These are phyloP conservation scores for Waitea zeae DNA, from an alignment of 1,284 basidiomycete genomes.

Conservation along the genomic window DNA sequence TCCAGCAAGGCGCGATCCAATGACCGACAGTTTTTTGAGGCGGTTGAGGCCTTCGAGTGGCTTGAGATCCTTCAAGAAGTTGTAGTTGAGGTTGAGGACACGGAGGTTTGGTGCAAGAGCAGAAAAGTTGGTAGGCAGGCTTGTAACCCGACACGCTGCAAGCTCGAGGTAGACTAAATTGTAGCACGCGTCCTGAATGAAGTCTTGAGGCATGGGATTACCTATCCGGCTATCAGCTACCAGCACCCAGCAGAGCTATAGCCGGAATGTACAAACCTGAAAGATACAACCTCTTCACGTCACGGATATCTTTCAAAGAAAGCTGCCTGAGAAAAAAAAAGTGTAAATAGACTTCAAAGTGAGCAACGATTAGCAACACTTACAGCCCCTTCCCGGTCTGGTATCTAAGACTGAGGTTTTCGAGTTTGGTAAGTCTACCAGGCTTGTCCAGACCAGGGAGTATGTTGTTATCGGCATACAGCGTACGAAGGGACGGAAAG, in stretches of 20 bases:
- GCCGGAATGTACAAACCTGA: slow-evolving; percentile 76
- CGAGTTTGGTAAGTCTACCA: slow-evolving; percentile 49
- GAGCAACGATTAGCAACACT: too few species aligned
- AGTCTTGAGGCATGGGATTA: slow-evolving; percentile 24
- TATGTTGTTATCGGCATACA: slow-evolving; percentile 84
- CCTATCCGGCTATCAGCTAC: too few species aligned
- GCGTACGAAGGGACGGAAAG: slow-evolving; percentile 67
- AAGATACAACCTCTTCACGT: slow-evolving; percentile 86
- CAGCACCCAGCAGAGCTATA: too few species aligned
- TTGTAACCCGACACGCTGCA: slow-evolving; percentile 74
- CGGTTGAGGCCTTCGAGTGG: slow-evolving; percentile 55
- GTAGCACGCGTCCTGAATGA: slow-evolving; percentile 55
- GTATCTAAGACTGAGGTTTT: slow-evolving; percentile 84
- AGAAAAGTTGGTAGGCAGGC: slow-evolving; percentile 54
- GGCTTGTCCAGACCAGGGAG: slow-evolving; percentile 37
- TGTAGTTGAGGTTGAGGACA: slow-evolving; percentile 90
- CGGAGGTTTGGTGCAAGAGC: slow-evolving; percentile 72
- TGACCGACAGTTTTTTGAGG: slow-evolving; percentile 68
- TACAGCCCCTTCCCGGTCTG: slow-evolving; percentile 63
- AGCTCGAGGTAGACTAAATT: slow-evolving; percentile 88
- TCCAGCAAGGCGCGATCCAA: slow-evolving; percentile 66
- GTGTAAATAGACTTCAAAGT: too few species aligned
- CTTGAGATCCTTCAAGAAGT: slow-evolving; percentile 53
- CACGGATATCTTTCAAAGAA: slow-evolving; percentile 61
- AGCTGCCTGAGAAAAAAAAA: too few species aligned